phyloP scores from a whole-genome alignment of 306 rosid genomes.

The Spatholobus suberectus region DNA sequence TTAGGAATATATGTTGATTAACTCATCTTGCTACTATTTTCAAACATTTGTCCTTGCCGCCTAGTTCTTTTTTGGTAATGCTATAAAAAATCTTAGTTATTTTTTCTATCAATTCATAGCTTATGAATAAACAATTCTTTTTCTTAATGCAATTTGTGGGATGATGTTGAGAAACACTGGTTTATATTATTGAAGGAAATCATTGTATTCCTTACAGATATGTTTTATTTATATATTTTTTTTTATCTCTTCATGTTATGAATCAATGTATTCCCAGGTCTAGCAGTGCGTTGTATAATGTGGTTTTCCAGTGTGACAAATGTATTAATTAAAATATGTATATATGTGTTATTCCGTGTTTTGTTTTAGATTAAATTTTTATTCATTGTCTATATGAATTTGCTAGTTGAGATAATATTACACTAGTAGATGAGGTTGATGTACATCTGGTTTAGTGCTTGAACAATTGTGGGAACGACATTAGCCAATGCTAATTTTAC shows the following conservation, averaged over 20 bases:
- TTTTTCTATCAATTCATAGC: no score
- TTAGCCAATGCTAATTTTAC: slow-evolving; percentile 95
- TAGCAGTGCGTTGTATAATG: not conserved
- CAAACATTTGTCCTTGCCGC: no score
- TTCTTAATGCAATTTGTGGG: no score
- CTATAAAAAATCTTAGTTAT: no score
- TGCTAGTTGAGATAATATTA: not conserved
- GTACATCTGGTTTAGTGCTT: slow-evolving; percentile 65
- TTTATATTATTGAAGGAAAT: no score
- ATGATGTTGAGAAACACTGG: no score
- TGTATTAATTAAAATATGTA: not conserved
- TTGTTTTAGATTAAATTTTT: not conserved
- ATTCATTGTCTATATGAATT: not conserved
- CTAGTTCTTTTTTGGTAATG: no score
- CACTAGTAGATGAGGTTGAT: not conserved
- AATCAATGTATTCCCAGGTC: slow-evolving; percentile 21
- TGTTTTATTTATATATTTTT: slow-evolving; percentile 6
- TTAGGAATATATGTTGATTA: no score
- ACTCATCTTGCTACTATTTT: no score
- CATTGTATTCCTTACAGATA: slow-evolving; percentile 90
- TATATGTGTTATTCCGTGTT: not conserved
- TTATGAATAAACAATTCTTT: no score
- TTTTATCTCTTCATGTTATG: slow-evolving; percentile 32
- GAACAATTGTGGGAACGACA: slow-evolving; percentile 71
- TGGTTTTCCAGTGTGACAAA: not conserved